These are phyloP conservation scores for Globisporangium emineosum DNA, from an alignment of 352 stramenopile species.

Conservation along the genomic window DNA sequence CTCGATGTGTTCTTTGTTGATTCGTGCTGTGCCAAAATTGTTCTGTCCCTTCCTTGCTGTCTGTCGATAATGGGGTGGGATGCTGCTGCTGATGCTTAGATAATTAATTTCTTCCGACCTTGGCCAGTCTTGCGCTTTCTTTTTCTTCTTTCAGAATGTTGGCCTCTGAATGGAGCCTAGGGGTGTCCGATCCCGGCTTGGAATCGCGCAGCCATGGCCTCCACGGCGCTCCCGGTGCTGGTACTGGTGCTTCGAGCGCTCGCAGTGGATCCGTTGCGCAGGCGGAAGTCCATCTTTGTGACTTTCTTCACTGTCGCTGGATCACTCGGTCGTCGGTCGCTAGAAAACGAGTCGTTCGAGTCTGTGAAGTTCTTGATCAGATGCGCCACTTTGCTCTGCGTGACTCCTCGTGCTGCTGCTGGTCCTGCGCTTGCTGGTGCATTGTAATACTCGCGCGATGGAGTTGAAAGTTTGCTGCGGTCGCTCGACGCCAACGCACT, in stretches of 20 bases:
- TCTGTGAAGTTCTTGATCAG: constrained; percentile 72
- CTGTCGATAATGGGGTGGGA: not conserved
- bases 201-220: constrained; percentile 22
- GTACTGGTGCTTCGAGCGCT: constrained; percentile 18
- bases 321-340: constrained; percentile 19
- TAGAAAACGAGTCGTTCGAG: constrained; percentile 14
- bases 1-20: constrained; percentile 2
- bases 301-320: constrained; percentile 24
- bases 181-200: constrained; percentile 7
- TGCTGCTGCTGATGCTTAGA: constrained; percentile 7
- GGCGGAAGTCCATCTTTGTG: constrained; percentile 40
- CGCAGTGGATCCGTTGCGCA: constrained; percentile 31
- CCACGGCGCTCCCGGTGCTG: constrained; percentile 14
- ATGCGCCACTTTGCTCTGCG: constrained; percentile 53
- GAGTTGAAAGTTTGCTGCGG: not conserved
- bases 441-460: constrained; percentile 16
- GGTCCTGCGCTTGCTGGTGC: constrained; percentile 5
- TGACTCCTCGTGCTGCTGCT: not conserved
- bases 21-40: constrained; percentile 2
- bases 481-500: constrained; percentile 30
- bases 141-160: too few species aligned
- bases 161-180: too few species aligned
- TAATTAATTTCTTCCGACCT: constrained; percentile 9
- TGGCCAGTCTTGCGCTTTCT: not conserved
- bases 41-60: not conserved